These are phyloP conservation scores for Pythium dissimile DNA, from an alignment of 352 stramenopile species.

Conservation along the genomic window DNA sequence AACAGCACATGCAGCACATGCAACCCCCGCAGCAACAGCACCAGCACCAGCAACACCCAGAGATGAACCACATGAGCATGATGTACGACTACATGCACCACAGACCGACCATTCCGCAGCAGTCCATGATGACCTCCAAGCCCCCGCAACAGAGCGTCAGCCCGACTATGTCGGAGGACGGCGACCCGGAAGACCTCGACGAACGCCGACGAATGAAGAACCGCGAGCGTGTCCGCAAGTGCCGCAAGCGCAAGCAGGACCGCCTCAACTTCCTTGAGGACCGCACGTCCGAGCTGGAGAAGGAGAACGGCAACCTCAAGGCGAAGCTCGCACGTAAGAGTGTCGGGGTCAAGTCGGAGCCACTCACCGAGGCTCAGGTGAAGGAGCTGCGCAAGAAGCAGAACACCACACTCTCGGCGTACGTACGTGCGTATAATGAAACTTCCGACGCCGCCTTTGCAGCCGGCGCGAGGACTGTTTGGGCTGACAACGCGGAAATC, in stretches of 20 bases:
- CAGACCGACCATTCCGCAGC: slow-evolving; percentile 53
- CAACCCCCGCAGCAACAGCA: slow-evolving; percentile 30
- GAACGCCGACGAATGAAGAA: slow-evolving; percentile 87
- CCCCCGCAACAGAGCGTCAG: slow-evolving; percentile 36
- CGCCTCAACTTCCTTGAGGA: slow-evolving; percentile 86
- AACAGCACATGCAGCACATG: slow-evolving; percentile 37
- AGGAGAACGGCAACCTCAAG: slow-evolving; percentile 75
- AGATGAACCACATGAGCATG: slow-evolving; percentile 79
- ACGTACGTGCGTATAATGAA: slow-evolving; percentile 77
- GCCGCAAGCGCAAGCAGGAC: slow-evolving; percentile 86
- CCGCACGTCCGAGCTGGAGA: slow-evolving; percentile 77
- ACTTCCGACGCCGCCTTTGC: slow-evolving; percentile 49
- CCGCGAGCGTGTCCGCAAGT: slow-evolving; percentile 86
- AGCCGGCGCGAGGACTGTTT: slow-evolving; percentile 45
- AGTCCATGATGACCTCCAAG: slow-evolving; percentile 25
- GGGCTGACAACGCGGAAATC: slow-evolving; percentile 64
- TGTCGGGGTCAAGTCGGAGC: slow-evolving; percentile 35
- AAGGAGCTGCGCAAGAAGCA: slow-evolving; percentile 82
- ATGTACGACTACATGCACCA: slow-evolving; percentile 88
- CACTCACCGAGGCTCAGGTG: slow-evolving; percentile 51
- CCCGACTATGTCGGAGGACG: slow-evolving; percentile 57
- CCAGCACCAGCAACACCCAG: slow-evolving; percentile 37
- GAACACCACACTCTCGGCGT: slow-evolving; percentile 66
- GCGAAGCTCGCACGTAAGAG: slow-evolving; percentile 67
- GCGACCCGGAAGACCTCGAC: slow-evolving; percentile 79